Conservation (phyloP, 176 grass and related monocot genomes). For the Leersia perrieri region DNA sequence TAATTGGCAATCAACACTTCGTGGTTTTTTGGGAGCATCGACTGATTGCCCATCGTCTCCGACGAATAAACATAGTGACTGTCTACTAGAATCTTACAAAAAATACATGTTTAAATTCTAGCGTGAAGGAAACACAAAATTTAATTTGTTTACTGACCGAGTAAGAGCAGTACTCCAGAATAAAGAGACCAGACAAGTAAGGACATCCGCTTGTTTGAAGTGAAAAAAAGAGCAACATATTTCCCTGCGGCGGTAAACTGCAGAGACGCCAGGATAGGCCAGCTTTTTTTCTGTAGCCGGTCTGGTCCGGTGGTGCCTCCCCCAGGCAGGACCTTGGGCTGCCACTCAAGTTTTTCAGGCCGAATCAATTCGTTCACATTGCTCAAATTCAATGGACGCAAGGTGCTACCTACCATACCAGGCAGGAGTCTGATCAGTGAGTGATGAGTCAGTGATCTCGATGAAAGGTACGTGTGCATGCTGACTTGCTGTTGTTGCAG, state of each 20-base stretch:
- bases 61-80: too few relatives aligned
- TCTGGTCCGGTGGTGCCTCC: conserved; percentile 43
- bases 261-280: background rate
- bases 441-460: conserved; percentile 15
- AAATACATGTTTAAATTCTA: background rate
- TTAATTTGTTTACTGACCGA: too few relatives aligned
- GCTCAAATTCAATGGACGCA: conserved; percentile 2
- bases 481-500: too few relatives aligned
- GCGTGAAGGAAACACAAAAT: background rate
- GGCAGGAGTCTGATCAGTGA: background rate
- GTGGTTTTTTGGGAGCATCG: background rate
- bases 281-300: background rate
- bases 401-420: background rate
- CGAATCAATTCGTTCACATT: conserved; percentile 38
- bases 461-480: background rate
- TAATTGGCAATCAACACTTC: background rate
- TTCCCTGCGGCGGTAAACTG: background rate
- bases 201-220: background rate
- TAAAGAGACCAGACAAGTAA: background rate
- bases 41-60: background rate
- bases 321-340: background rate
- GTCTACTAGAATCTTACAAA: too few relatives aligned
- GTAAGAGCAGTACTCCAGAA: background rate
- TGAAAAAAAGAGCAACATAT: background rate
- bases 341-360: background rate